Conservation (phyloP, 2,329 filamentous ascomycete genomes). For the Aspergillus quadrilineatus region DNA sequence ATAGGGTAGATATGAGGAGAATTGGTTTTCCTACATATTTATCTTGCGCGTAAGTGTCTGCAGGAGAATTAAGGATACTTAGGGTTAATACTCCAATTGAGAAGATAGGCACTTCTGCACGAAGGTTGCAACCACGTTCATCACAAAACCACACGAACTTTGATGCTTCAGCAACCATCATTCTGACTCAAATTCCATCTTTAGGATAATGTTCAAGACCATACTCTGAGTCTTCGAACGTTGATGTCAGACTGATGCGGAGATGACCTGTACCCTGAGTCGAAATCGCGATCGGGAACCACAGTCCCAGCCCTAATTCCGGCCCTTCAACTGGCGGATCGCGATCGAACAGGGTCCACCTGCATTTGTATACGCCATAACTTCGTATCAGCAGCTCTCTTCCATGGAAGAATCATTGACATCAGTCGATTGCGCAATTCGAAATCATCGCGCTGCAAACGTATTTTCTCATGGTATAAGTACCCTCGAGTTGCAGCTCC, state of each 20-base stretch:
- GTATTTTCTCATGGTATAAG: neutral
- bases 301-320: neutral
- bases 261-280: neutral
- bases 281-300: neutral
- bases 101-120: too few species aligned
- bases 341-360: neutral
- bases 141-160: too few species aligned
- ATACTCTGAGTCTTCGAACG: neutral
- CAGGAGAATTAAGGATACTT: too few species aligned
- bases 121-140: too few species aligned
- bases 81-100: too few species aligned
- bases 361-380: neutral
- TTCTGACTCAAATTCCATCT: too few species aligned
- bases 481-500: neutral
- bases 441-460: neutral
- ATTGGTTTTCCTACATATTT: too few species aligned
- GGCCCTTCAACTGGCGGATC: neutral
- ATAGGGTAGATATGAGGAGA: too few species aligned
- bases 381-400: neutral
- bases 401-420: neutral
- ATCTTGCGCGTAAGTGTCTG: too few species aligned
- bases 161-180: too few species aligned
- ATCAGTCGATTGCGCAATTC: neutral
- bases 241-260: neutral
- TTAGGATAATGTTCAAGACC: too few species aligned